Evolutionary conservation across 805 yeast species (phyloP).

Genomic region (Cyberlindnera veronae): DNA sequence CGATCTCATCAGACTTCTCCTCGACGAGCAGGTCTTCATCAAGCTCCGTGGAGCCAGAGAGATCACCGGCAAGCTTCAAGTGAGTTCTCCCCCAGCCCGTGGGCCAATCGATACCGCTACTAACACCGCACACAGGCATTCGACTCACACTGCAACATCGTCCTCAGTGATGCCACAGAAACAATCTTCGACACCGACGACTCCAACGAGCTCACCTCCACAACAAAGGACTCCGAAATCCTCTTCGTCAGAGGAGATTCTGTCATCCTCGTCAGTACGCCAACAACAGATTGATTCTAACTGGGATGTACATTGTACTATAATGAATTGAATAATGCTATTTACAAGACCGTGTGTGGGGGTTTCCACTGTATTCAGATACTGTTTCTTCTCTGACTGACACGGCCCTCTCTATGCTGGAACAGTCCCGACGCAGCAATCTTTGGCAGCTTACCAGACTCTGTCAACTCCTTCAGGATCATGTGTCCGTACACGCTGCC

Average conservation of each 20-base stretch:
- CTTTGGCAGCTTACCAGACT: slow-evolving; percentile 52
- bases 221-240: slow-evolving; percentile 70
- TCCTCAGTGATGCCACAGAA: slow-evolving; percentile 88
- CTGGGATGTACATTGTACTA: slow-evolving; percentile 5
- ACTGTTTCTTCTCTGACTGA: slow-evolving; percentile 59
- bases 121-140: slow-evolving; percentile 49
- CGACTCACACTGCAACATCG: slow-evolving; percentile 96
- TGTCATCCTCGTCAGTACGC: slow-evolving; percentile 75
- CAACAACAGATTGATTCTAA: slow-evolving; percentile 27
- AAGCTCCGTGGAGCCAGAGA: slow-evolving; percentile 94
- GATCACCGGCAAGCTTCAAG: slow-evolving; percentile 84
- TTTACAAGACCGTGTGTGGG: neutral
- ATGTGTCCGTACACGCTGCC: slow-evolving; percentile 73
- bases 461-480: slow-evolving; percentile 49
- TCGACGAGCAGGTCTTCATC: slow-evolving; percentile 84
- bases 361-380: slow-evolving; percentile 32
- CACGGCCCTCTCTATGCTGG: slow-evolving; percentile 30
- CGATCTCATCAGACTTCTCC: slow-evolving; percentile 77
- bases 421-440: slow-evolving; percentile 50
- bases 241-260: slow-evolving; percentile 97
- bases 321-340: slow-evolving; percentile 7
- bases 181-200: slow-evolving; percentile 58
- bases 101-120: neutral
- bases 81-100: slow-evolving; percentile 28
- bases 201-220: slow-evolving; percentile 29